These are phyloP conservation scores for Boletus subparvulus DNA, from an alignment of 768 basidiomycete species.

Conservation along the genomic window DNA sequence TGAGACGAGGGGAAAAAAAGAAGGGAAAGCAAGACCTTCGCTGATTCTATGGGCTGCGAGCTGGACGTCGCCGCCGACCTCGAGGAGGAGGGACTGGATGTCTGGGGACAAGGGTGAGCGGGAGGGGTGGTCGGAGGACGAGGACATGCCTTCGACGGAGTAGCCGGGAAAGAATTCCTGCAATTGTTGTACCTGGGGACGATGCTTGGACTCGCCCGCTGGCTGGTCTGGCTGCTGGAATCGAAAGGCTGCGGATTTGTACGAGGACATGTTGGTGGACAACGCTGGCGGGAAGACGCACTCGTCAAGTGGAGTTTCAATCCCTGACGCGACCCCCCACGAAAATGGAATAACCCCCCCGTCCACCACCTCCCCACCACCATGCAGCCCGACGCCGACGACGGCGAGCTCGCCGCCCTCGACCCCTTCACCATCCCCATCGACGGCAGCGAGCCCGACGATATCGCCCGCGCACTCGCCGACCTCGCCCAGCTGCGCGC, in stretches of 20 bases:
- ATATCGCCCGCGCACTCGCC: conserved; percentile 65
- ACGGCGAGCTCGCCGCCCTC: conserved; percentile 34
- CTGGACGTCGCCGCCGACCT: conserved; percentile 68
- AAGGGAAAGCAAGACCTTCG: conserved; percentile 50
- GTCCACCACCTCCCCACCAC: conserved; percentile 16
- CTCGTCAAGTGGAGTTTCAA: conserved; percentile 19
- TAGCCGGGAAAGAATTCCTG: conserved; percentile 71
- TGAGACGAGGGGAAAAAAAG: conserved; percentile 5
- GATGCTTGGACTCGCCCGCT: conserved; percentile 42
- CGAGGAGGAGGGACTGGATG: conserved; percentile 64
- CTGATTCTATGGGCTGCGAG: conserved; percentile 70
- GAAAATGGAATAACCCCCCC: conserved; percentile 15
- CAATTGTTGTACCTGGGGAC: conserved; percentile 55
- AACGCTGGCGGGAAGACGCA: background rate
- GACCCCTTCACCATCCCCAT: conserved; percentile 16
- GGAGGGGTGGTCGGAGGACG: conserved; percentile 22
- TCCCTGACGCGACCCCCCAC: conserved; percentile 11
- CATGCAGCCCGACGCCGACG: conserved; percentile 23
- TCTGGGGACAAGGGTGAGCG: conserved; percentile 39
- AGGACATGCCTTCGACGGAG: conserved; percentile 61
- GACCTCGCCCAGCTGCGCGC: conserved; percentile 67
- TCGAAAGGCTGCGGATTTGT: conserved; percentile 32
- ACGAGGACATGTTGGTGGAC: conserved; percentile 21
- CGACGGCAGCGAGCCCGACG: conserved; percentile 40
- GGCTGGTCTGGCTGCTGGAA: conserved; percentile 16